phyloP scores from a whole-genome alignment of 1,139 yeast genomes.

The Yamadazyma dendronema region DNA sequence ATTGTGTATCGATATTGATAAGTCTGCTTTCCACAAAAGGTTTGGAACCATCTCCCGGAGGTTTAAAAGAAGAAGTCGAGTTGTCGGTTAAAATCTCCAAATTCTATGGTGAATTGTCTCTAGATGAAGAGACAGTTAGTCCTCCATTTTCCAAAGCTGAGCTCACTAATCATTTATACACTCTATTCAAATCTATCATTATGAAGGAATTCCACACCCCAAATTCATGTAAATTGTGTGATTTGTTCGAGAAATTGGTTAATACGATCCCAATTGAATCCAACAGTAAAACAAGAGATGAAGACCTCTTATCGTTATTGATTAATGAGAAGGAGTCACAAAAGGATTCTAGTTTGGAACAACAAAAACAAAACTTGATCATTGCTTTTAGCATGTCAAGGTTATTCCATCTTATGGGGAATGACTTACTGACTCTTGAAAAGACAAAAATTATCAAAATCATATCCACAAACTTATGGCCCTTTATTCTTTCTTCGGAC shows the following conservation, averaged over 20 bases:
- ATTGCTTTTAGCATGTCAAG: slow-evolving; percentile 48
- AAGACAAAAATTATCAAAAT: slow-evolving; percentile 21
- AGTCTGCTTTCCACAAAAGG: slow-evolving; percentile 54
- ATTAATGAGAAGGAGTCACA: slow-evolving; percentile 18
- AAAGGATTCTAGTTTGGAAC: slow-evolving; percentile 12
- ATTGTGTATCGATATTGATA: slow-evolving; percentile 36
- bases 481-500: slow-evolving; percentile 39
- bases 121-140: slow-evolving; percentile 19
- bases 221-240: slow-evolving; percentile 29
- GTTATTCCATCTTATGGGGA: slow-evolving; percentile 39
- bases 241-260: slow-evolving; percentile 41
- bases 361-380: slow-evolving; percentile 16
- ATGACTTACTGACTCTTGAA: slow-evolving; percentile 22
- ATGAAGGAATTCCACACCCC: slow-evolving; percentile 21
- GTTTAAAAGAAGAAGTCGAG: not conserved
- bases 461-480: slow-evolving; percentile 46
- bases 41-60: slow-evolving; percentile 41
- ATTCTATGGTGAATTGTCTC: slow-evolving; percentile 2
- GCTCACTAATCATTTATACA: slow-evolving; percentile 40
- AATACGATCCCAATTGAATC: slow-evolving; percentile 20
- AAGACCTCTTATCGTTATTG: slow-evolving; percentile 30
- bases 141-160: slow-evolving; percentile 46
- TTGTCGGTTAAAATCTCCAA: not conserved
- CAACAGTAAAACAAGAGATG: slow-evolving; percentile 11
- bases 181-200: slow-evolving; percentile 32